These are phyloP conservation scores for Centella asiatica DNA, from an alignment of 129 eudicot genomes.

Conservation along the genomic window DNA sequence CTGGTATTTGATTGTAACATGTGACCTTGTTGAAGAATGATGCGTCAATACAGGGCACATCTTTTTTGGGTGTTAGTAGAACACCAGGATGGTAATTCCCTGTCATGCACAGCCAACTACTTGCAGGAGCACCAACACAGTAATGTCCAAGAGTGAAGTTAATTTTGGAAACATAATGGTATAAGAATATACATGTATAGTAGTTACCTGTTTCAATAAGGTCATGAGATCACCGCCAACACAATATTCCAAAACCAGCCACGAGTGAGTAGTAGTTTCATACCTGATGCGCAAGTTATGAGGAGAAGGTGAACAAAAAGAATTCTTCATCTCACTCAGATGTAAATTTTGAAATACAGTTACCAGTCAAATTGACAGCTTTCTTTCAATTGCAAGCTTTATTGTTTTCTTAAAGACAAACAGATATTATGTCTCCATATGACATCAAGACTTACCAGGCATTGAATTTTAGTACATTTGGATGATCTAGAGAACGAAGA, in stretches of 20 bases:
- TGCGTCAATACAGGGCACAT: background rate
- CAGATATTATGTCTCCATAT: background rate
- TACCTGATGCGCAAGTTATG: conserved; percentile 50
- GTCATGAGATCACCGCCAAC: conserved; percentile 96
- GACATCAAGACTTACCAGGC: conserved; percentile 52
- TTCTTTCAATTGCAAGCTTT: background rate
- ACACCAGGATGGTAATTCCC: background rate
- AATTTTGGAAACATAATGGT: too few relatives aligned
- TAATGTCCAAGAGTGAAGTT: background rate
- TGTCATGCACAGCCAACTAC: background rate
- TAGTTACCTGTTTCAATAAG: conserved; percentile 71
- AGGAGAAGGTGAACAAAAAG: background rate
- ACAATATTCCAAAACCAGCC: conserved; percentile 95
- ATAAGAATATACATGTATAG: background rate
- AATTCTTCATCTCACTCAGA: background rate
- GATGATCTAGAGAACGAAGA: conserved; percentile 73
- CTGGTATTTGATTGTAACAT: background rate
- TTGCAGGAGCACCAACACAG: background rate
- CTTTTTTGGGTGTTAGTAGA: background rate
- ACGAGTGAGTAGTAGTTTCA: conserved; percentile 89
- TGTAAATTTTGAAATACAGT: conserved; percentile 8
- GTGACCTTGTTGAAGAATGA: background rate
- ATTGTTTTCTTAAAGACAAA: background rate
- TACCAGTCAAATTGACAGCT: conserved; percentile 5
- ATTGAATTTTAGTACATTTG: conserved; percentile 76